A percentile compares a stretch with the other conserved stretches of the same genome.
phyloP scores from a whole-genome alignment of 2,329 filamentous ascomycete species.

The Fonsecaea nubica region DNA sequence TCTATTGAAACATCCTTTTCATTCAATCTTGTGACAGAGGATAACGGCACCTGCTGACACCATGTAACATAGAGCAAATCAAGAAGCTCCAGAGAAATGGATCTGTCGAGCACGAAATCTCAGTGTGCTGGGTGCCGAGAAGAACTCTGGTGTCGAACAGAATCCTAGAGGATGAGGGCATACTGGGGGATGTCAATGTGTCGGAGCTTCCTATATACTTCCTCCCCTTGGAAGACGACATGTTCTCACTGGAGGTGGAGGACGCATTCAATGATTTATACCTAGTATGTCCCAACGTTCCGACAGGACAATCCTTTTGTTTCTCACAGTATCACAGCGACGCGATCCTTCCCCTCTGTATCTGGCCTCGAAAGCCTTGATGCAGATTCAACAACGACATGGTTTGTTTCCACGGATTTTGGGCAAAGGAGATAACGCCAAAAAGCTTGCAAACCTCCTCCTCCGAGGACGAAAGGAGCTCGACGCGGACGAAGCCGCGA shows the following conservation, averaged over 20 bases:
- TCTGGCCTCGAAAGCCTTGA: constrained; percentile 85
- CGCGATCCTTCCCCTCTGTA: constrained; percentile 93
- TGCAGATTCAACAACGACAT: constrained; percentile 89
- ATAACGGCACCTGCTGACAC: constrained; percentile 65
- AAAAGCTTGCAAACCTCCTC: constrained; percentile 83
- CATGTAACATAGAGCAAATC: constrained; percentile 73
- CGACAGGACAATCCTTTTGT: neutral
- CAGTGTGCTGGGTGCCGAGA: constrained; percentile 93
- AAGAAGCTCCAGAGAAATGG: constrained; percentile 86
- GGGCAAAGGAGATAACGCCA: constrained; percentile 94
- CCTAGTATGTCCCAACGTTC: constrained; percentile 58
- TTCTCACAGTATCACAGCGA: constrained; percentile 53
- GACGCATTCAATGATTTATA: constrained; percentile 88
- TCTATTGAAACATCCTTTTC: constrained; percentile 47
- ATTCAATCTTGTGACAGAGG: constrained; percentile 51
- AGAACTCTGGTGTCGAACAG: constrained; percentile 90
- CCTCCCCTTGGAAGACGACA: constrained; percentile 86
- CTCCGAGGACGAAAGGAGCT: constrained; percentile 91
- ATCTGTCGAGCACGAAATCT: constrained; percentile 91
- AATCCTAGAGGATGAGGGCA: constrained; percentile 88
- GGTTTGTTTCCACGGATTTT: constrained; percentile 94
- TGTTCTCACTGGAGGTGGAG: constrained; percentile 88
- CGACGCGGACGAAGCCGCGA: constrained; percentile 70
- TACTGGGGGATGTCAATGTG: constrained; percentile 90
- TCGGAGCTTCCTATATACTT: constrained; percentile 87